Base-by-base conservation (phyloP, 371 early-diverging fungal genomes). In the Mucor plumbeus region DNA sequence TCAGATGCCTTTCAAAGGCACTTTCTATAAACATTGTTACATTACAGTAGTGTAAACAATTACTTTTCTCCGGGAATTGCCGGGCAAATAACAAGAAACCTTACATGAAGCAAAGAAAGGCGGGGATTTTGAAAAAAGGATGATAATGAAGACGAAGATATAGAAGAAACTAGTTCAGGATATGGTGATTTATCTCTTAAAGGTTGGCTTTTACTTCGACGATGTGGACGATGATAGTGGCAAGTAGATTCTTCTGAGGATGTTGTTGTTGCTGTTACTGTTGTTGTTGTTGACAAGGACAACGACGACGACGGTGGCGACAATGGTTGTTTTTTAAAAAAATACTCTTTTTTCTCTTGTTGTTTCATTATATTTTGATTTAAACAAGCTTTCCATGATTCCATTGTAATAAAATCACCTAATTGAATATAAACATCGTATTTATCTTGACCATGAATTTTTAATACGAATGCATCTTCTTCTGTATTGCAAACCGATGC, bases 381-480 rank as follows among this genome's bases (percentile, higher is more conserved):
- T 8, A 67, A 39, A 44, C 67, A 67, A 6, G 67, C 67, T 59
- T 78, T 75, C 85, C 86, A 86, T 9, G 78, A 74, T 39, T 83
- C 38, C 44, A 86, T 66, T 0, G 81, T 65, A 43, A 76, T 71
- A 41, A 82, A 74, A 65, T 81, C 80, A 9, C 75, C 77, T 1
- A 86, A 76, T 44, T 86, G 86, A 26, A 86, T 63, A 55, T 78
- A 73, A 34, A 81, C 71, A 48, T 84, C 85, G 56, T 71, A 71
- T 10, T 72, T 61, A 1, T 82, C 73, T 31, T 74, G 65, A 9
- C 86, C 84, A 17, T 73, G 70, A n/a, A 86, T 66, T 55, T 76
- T 79, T 15, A 86, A 65, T 5, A 86, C 77, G 50, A 78, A 86
- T 0, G 76, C 65, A 19, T 81, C 83, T 0, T 78, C 75, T n/a